Evolutionary conservation across 805 yeast genomes (phyloP).

Genomic region (Grigorovia humatica): DNA sequence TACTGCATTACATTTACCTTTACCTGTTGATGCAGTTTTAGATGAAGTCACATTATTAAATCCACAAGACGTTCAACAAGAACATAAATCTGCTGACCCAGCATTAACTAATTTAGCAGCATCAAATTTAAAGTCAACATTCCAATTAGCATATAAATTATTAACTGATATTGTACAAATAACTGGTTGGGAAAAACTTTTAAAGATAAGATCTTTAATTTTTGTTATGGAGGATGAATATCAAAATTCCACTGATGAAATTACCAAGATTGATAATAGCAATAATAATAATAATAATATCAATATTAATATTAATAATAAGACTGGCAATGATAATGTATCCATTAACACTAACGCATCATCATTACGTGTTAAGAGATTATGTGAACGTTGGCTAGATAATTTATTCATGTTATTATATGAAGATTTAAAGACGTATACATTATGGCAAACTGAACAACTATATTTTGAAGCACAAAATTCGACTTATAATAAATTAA

Average conservation of each 20-base stretch:
- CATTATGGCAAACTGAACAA: slow-evolving; percentile 88
- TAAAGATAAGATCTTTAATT: slow-evolving; percentile 48
- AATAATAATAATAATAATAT: neutral
- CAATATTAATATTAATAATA: no score
- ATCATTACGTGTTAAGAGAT: slow-evolving; percentile 47
- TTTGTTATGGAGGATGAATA: slow-evolving; percentile 64
- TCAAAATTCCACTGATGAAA: slow-evolving; percentile 21
- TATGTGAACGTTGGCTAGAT: slow-evolving; percentile 75
- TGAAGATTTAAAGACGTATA: slow-evolving; percentile 71
- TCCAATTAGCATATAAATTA: slow-evolving; percentile 47
- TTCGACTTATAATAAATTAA: slow-evolving; percentile 61
- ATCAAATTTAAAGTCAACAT: slow-evolving; percentile 50
- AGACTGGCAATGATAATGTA: neutral
- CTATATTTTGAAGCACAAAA: slow-evolving; percentile 85
- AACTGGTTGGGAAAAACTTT: slow-evolving; percentile 64
- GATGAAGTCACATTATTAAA: slow-evolving; percentile 60
- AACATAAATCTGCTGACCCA: slow-evolving; percentile 57
- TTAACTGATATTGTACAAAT: slow-evolving; percentile 54
- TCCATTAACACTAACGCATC: slow-evolving; percentile 4
- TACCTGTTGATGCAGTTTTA: slow-evolving; percentile 63
- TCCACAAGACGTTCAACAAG: slow-evolving; percentile 53
- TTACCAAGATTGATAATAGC: neutral
- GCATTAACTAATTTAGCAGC: slow-evolving; percentile 56
- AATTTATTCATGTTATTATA: slow-evolving; percentile 59
- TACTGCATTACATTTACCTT: slow-evolving; percentile 51